These are phyloP conservation scores for Phytophthora tubulina DNA, from an alignment of 352 stramenopile species.

Conservation along the genomic window DNA sequence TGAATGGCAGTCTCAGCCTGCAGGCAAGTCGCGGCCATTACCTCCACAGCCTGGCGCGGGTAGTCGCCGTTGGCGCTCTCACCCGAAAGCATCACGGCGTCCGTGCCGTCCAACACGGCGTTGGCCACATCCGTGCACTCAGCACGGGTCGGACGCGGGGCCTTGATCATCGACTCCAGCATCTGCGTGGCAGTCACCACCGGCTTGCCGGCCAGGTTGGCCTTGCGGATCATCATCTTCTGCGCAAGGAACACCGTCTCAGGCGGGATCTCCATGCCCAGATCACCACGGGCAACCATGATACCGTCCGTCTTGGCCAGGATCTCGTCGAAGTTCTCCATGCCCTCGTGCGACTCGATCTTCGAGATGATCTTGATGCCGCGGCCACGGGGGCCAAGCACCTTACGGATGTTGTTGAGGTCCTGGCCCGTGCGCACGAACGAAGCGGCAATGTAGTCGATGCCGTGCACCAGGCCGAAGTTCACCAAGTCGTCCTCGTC, in stretches of 20 bases:
- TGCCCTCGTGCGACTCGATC: conserved; percentile 98
- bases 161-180: conserved; percentile 99
- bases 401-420: conserved; percentile 95
- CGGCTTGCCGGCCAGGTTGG: conserved; percentile 97
- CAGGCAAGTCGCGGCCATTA: conserved; percentile 93
- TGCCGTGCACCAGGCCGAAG: conserved; percentile 95
- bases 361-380: conserved; percentile 98
- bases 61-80: conserved; percentile 98
- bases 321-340: conserved; percentile 97
- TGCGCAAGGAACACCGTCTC: conserved; percentile 99
- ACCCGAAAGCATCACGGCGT: conserved; percentile 97
- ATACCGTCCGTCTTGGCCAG: conserved; percentile 97
- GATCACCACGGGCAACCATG: conserved; percentile 98
- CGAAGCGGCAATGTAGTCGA: conserved; percentile 98
- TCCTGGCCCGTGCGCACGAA: conserved; percentile 97
- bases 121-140: conserved; percentile 99
- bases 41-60: conserved; percentile 93
- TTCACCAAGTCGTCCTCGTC: conserved; percentile 94
- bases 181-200: conserved; percentile 99
- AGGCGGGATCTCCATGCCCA: conserved; percentile 98
- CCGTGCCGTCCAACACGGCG: conserved; percentile 54
- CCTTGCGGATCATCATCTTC: conserved; percentile 98
- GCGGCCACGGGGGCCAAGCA: conserved; percentile 83
- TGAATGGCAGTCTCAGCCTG: conserved; percentile 92
- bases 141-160: conserved; percentile 97